Evolutionary conservation across 768 basidiomycete genomes (phyloP), one percentile per base, ranked within the genome.

Genomic region (Terana coerulea): DNA sequence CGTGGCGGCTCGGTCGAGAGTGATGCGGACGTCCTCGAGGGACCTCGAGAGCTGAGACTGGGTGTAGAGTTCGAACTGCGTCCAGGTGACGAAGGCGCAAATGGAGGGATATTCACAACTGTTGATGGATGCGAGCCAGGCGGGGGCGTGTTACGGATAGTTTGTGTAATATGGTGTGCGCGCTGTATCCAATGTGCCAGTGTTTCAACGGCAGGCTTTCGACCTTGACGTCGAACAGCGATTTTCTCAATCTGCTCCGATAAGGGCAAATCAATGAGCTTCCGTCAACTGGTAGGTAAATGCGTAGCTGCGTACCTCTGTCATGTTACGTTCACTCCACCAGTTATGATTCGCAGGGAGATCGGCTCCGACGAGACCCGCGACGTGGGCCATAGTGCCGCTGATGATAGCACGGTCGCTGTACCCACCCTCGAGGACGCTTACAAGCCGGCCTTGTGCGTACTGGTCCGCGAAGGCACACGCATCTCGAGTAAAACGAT

Each of bases 351-450:
- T 49, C n/a, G 61, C 65, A 12, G 60, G 51, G 2, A 46, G 37
- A 1, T 46, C 52, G 4, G 44, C 63, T 44, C 72, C 75, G 2
- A 72, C 73, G 14, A 97, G 68, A 5, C 93, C 95, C 5, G 72
- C 71, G 2, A 95, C 67, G 64, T 93, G 88, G 0, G 91, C 88
- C 79, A 93, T 80, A 0, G 86, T 77, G 0, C 88, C 95, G 55
- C 88, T 92, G 3, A 74, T 81, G 47, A 98, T 72, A 0, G 95
- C 94, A 5, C 86, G 78, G 65, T 98, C 93, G 58, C 88, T 90
- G 62, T 98, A 98, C 1, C 95, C 95, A 2, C 95, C 95, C 69
- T 99, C 95, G 1, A 99, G 80, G 0, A 97, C 88, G 57, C 91
- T 93, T 34, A 98, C 75, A 5, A 95, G 58, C 33, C 83, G 77